Evolutionary conservation across 176 grass and related monocot species (phyloP).

Genomic region (Themeda triandra): DNA sequence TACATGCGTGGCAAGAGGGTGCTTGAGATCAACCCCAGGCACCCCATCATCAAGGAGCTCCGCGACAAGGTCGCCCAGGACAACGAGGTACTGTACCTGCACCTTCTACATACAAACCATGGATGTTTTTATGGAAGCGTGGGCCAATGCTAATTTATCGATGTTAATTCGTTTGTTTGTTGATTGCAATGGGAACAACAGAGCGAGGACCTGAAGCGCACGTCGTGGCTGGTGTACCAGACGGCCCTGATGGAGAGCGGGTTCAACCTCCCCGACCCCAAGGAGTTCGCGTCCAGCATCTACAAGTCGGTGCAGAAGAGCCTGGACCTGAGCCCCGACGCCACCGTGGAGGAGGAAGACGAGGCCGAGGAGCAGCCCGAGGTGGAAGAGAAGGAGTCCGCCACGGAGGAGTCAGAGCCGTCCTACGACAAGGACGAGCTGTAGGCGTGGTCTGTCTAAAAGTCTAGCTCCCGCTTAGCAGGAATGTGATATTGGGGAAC

Average conservation of each 20-base stretch:
- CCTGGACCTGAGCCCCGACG: conserved; percentile 72
- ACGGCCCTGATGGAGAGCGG: conserved; percentile 96
- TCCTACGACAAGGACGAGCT: conserved; percentile 78
- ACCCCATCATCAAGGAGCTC: conserved; percentile 97
- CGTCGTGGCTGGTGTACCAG: conserved; percentile 81
- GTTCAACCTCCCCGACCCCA: conserved; percentile 71
- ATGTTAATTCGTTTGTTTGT: neutral
- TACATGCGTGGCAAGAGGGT: conserved; percentile 92
- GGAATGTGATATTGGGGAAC: neutral
- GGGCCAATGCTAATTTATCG: neutral
- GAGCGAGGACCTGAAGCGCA: conserved; percentile 63
- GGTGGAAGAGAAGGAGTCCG: conserved; percentile 54
- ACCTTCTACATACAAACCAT: neutral
- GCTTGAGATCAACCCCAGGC: conserved; percentile 91
- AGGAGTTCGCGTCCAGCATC: conserved; percentile 87
- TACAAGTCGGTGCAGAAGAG: conserved; percentile 97
- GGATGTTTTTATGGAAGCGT: neutral
- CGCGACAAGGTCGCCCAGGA: conserved; percentile 84
- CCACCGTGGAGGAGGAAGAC: conserved; percentile 69
- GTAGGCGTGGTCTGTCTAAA: conserved; percentile 28
- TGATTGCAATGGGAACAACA: conserved; percentile 4
- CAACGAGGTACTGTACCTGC: conserved; percentile 40
- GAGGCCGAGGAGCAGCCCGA: conserved; percentile 65
- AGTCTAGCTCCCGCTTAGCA: conserved; percentile 1
- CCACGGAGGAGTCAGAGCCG: conserved; percentile 33